These are phyloP conservation scores for Gossypium arboreum DNA, from an alignment of 345 rosid genomes.

Conservation along the genomic window DNA sequence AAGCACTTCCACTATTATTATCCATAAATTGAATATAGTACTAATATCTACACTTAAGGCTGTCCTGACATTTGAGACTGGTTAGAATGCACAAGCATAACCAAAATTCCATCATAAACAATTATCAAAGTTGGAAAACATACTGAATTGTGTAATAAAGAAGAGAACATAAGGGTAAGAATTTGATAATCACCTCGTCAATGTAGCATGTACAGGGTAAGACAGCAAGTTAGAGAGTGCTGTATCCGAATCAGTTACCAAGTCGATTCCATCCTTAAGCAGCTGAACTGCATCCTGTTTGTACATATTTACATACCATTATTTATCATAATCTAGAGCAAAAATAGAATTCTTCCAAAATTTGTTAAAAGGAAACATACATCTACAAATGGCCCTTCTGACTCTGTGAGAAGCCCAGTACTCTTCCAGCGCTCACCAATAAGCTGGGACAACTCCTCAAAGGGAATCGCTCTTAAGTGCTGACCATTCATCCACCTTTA, in stretches of 20 bases:
- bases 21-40: not conserved
- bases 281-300: constrained; percentile 80
- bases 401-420: constrained; percentile 51
- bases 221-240: constrained; percentile 71
- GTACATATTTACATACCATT: constrained; percentile 17
- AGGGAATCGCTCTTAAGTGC: constrained; percentile 66
- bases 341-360: not conserved
- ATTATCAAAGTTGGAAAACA: not conserved
- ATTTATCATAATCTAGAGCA: not conserved
- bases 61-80: not conserved
- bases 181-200: constrained; percentile 52
- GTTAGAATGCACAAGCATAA: not conserved
- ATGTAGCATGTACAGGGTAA: constrained; percentile 68
- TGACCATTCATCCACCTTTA: constrained; percentile 99
- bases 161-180: not conserved
- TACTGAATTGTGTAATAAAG: not conserved
- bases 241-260: constrained; percentile 85
- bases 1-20: not conserved
- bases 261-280: constrained; percentile 93
- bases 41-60: not conserved
- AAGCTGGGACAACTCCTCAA: constrained; percentile 52
- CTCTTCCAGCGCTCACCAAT: constrained; percentile 87
- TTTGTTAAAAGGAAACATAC: constrained; percentile 35
- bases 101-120: not conserved
- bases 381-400: constrained; percentile 63